A percentile compares a stretch with the other conserved stretches of the same genome.
phyloP scores from a whole-genome alignment of 2,329 filamentous ascomycete species.

The Penicillium sp. region DNA sequence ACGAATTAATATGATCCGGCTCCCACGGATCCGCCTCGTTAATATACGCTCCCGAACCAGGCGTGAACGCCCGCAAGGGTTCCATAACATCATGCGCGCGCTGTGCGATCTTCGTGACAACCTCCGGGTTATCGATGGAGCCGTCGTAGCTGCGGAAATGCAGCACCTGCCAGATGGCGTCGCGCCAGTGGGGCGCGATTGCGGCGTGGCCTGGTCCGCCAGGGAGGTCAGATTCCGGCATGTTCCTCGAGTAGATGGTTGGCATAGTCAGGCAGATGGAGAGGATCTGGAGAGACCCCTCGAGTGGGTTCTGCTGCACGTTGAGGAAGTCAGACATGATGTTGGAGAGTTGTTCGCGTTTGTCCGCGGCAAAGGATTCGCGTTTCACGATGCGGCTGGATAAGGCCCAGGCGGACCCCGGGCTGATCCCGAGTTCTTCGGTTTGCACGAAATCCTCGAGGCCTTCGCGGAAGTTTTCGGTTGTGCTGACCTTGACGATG shows the following conservation, averaged over 20 bases:
- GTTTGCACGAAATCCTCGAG: background rate
- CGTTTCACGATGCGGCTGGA: background rate
- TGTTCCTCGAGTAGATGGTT: conserved; percentile 14
- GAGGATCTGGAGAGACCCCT: background rate
- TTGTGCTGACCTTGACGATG: background rate
- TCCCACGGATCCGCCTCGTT: conserved; percentile 26
- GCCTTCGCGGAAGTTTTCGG: background rate
- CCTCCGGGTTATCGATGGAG: conserved; percentile 14
- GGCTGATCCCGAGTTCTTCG: background rate
- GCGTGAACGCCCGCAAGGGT: conserved; percentile 23
- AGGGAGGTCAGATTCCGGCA: conserved; percentile 14
- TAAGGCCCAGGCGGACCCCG: background rate
- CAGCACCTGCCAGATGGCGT: conserved; percentile 26
- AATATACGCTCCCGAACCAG: conserved; percentile 21
- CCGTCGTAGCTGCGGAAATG: conserved; percentile 13
- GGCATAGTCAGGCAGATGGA: conserved; percentile 10
- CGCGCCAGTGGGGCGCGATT: conserved; percentile 26
- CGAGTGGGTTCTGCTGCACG: background rate
- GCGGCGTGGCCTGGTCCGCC: conserved; percentile 25
- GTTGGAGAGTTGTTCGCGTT: background rate
- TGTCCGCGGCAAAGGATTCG: background rate
- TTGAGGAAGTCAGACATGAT: conserved; percentile 5
- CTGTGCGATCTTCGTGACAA: conserved; percentile 18
- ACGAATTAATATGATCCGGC: conserved; percentile 16
- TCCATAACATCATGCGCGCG: conserved; percentile 19